Conservation (phyloP, 2,329 filamentous ascomycete genomes). For the Pseudogymnoascus sp. region DNA sequence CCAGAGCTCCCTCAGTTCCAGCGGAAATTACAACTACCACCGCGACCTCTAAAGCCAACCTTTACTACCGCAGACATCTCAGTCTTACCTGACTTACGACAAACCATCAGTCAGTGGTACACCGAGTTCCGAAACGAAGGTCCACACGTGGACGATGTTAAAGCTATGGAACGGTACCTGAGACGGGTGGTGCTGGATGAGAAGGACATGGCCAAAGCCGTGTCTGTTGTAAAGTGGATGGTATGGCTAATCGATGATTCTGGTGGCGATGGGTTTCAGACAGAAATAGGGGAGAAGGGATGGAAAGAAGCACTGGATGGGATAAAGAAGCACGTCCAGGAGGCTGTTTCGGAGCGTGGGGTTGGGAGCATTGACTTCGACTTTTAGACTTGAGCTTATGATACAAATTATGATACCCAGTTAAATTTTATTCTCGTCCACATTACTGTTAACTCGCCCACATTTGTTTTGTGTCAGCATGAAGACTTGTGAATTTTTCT, state of each 20-base stretch:
- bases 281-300: slow-evolving; percentile 30
- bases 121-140: slow-evolving; percentile 61
- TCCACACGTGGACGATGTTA: slow-evolving; percentile 71
- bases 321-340: slow-evolving; percentile 45
- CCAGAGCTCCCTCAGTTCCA: slow-evolving; percentile 17
- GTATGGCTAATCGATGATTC: slow-evolving; percentile 44
- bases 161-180: slow-evolving; percentile 66
- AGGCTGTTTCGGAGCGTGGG: slow-evolving; percentile 47
- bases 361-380: slow-evolving; percentile 46
- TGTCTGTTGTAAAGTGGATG: slow-evolving; percentile 62
- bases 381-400: not conserved
- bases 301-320: slow-evolving; percentile 40
- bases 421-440: not conserved
- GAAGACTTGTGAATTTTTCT: not conserved
- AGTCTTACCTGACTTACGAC: slow-evolving; percentile 55
- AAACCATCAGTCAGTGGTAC: slow-evolving; percentile 71
- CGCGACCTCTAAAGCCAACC: slow-evolving; percentile 44
- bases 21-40: slow-evolving; percentile 37
- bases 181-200: slow-evolving; percentile 66
- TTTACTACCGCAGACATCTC: slow-evolving; percentile 54
- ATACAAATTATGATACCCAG: not conserved
- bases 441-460: not conserved
- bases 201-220: slow-evolving; percentile 66
- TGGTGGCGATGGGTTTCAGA: slow-evolving; percentile 34
- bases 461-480: not conserved